These are phyloP conservation scores for Ophidiomyces ophidiicola DNA, from an alignment of 2,329 filamentous ascomycete genomes.

Conservation along the genomic window DNA sequence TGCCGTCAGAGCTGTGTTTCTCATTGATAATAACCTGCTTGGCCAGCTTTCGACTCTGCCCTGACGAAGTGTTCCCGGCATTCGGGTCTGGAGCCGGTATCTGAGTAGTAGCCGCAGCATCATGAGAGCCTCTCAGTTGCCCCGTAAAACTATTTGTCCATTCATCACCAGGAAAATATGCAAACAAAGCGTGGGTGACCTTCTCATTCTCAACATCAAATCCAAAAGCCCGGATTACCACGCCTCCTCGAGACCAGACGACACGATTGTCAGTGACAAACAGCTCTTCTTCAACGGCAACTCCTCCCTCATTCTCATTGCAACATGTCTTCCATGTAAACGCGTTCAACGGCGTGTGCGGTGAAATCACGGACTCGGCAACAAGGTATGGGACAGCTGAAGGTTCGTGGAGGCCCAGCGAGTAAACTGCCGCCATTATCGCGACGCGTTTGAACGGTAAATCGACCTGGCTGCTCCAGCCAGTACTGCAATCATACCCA, in stretches of 20 bases:
- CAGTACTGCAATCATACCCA: constrained; percentile 20
- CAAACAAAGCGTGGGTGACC: constrained; percentile 74
- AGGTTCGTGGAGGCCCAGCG: constrained; percentile 81
- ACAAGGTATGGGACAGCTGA: constrained; percentile 72
- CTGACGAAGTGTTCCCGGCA: not conserved
- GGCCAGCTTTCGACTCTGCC: constrained; percentile 10
- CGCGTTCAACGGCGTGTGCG: constrained; percentile 48
- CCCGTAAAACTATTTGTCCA: constrained; percentile 16
- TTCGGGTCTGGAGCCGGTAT: constrained; percentile 2
- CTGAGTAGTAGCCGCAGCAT: not conserved
- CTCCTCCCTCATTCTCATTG: constrained; percentile 33
- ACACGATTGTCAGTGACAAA: constrained; percentile 63
- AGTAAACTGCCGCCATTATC: constrained; percentile 78
- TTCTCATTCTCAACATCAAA: constrained; percentile 79
- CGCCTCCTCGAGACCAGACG: constrained; percentile 76
- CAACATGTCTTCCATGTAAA: constrained; percentile 65
- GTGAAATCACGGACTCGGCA: constrained; percentile 61
- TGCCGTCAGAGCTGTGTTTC: constrained; percentile 5
- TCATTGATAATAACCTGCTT: constrained; percentile 14
- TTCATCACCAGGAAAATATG: constrained; percentile 55
- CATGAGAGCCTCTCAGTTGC: not conserved
- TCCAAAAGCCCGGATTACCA: constrained; percentile 73
- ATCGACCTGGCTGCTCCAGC: constrained; percentile 19
- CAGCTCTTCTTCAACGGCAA: constrained; percentile 60
- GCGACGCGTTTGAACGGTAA: constrained; percentile 13